phyloP scores from a whole-genome alignment of 768 basidiomycete genomes.

The Amanita rubescens region DNA sequence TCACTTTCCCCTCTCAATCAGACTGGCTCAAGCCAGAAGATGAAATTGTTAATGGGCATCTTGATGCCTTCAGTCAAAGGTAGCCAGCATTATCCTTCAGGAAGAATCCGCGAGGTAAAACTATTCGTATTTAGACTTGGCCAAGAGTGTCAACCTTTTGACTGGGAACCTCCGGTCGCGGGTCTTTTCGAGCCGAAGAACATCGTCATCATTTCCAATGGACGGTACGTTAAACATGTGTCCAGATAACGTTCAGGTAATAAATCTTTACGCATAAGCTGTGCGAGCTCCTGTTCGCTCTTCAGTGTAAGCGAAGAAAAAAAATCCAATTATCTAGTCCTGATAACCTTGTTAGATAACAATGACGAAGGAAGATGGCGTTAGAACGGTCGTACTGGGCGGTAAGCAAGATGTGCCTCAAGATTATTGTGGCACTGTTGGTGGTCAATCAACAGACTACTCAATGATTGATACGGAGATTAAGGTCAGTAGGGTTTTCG shows the following conservation, averaged over 20 bases:
- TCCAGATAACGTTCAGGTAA: not conserved
- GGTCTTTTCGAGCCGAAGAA: conserved; percentile 42
- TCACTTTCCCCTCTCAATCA: conserved; percentile 29
- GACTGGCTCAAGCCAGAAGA: conserved; percentile 43
- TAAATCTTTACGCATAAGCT: conserved; percentile 22
- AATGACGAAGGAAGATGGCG: conserved; percentile 52
- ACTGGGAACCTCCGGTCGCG: conserved; percentile 30
- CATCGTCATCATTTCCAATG: conserved; percentile 50
- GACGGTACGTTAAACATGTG: conserved; percentile 25
- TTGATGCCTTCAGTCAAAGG: conserved; percentile 47
- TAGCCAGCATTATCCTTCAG: conserved; percentile 9
- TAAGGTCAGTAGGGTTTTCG: conserved; percentile 28
- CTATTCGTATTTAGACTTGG: conserved; percentile 26
- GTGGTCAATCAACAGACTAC: conserved; percentile 55
- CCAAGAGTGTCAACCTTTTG: conserved; percentile 38
- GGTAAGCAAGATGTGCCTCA: conserved; percentile 40
- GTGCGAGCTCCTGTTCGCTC: conserved; percentile 40
- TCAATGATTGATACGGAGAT: conserved; percentile 53
- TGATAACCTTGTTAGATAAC: conserved; percentile 33
- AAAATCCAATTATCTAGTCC: not conserved
- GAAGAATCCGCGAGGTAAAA: not conserved
- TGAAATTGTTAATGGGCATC: conserved; percentile 37
- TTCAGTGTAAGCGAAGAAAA: conserved; percentile 30
- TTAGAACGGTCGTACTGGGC: conserved; percentile 50
- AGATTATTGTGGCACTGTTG: conserved; percentile 56